Percentiles rank a stretch among this genome's conserved stretches.
Conservation (phyloP, 106 monocot genomes). For the Alisma plantagoaquatica region DNA sequence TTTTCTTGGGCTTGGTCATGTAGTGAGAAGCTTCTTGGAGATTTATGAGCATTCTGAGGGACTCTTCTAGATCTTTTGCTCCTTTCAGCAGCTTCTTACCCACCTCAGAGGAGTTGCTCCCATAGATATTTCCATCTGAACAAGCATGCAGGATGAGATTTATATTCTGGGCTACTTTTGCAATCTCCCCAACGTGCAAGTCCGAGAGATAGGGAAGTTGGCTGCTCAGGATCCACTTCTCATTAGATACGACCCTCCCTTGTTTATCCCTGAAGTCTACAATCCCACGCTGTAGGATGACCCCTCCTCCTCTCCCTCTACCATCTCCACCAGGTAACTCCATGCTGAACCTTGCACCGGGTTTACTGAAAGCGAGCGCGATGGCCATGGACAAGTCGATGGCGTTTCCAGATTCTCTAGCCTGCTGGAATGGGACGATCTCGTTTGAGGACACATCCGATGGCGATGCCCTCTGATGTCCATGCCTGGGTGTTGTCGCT, state of each 20-base stretch:
- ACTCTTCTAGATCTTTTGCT: constrained; percentile 69
- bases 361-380: constrained; percentile 48
- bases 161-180: constrained; percentile 42
- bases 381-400: constrained; percentile 61
- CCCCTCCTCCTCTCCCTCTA: constrained; percentile 10
- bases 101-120: constrained; percentile 28
- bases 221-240: constrained; percentile 1
- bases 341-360: constrained; percentile 45
- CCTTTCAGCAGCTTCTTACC: constrained; percentile 50
- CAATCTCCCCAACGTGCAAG: constrained; percentile 40
- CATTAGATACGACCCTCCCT: neutral
- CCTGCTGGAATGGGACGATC: constrained; percentile 35
- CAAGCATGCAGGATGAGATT: constrained; percentile 48
- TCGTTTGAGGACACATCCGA: constrained; percentile 23
- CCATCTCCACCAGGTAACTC: constrained; percentile 28
- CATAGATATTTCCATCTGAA: constrained; percentile 20
- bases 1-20: constrained; percentile 31
- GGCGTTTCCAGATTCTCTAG: constrained; percentile 6
- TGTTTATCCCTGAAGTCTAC: constrained; percentile 13
- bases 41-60: constrained; percentile 49
- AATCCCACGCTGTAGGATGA: constrained; percentile 26
- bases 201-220: constrained; percentile 23
- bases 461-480: constrained; percentile 17
- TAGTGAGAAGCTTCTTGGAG: constrained; percentile 56
- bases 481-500: constrained; percentile 6